Conservation (phyloP, 2,329 filamentous ascomycete genomes). For the Trichoderma afroharzianum region DNA sequence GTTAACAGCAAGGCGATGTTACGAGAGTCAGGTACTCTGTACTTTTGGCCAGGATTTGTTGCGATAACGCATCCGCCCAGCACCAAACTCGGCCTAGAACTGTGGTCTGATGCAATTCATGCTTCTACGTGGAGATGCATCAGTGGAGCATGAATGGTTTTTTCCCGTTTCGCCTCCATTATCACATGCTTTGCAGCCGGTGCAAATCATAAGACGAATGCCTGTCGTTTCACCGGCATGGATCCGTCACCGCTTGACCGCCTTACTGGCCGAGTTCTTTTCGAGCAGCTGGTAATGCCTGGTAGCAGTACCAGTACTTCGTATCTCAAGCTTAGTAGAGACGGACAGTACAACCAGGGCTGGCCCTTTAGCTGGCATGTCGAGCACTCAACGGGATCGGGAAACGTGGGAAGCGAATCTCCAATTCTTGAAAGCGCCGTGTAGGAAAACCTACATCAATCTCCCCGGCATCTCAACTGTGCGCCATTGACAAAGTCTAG, state of each 20-base stretch:
- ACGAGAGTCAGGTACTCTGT: not conserved
- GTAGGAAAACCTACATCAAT: slow-evolving; percentile 41
- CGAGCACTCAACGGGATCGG: slow-evolving; percentile 63
- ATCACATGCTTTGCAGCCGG: slow-evolving; percentile 11
- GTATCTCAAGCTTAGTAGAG: not conserved
- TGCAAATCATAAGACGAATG: not conserved
- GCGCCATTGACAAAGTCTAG: slow-evolving; percentile 39
- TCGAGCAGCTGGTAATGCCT: not conserved
- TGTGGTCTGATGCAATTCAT: slow-evolving; percentile 3
- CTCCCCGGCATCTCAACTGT: slow-evolving; percentile 59
- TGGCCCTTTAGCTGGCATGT: slow-evolving; percentile 37
- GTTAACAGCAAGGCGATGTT: not conserved
- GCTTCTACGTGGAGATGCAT: slow-evolving; percentile 6
- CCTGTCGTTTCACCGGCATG: not conserved
- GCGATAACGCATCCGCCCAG: not conserved
- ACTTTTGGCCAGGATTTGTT: not conserved
- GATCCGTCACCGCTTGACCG: not conserved
- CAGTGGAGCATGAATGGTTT: slow-evolving; percentile 5
- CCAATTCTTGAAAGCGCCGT: slow-evolving; percentile 64
- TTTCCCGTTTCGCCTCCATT: not conserved
- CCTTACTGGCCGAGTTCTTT: not conserved
- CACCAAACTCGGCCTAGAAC: not conserved
- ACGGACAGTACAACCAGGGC: not conserved
- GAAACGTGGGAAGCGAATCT: slow-evolving; percentile 51
- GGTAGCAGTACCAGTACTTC: not conserved